Conservation (phyloP, 495 filamentous ascomycete species). For the Daldinia loculata region DNA sequence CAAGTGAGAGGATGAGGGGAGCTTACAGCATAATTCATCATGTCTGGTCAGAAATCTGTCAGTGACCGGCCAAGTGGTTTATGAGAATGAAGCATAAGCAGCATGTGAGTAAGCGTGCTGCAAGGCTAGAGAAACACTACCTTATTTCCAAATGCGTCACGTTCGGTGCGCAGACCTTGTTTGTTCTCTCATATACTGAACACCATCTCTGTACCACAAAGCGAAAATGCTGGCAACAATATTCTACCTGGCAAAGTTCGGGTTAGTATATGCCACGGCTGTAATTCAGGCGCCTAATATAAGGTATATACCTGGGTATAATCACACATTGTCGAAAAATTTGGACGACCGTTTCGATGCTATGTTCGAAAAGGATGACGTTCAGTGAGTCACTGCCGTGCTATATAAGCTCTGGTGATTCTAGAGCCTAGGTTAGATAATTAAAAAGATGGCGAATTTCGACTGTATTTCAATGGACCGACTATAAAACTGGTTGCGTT, state of each 20-base stretch:
- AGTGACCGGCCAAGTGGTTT: constrained; percentile 12
- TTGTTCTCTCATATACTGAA: constrained; percentile 45
- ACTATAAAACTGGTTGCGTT: not conserved
- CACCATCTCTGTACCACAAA: constrained; percentile 48
- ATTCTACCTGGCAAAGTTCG: constrained; percentile 39
- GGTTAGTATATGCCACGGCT: not conserved
- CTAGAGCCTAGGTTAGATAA: not conserved
- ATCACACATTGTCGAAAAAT: constrained; percentile 41
- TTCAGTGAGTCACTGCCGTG: not conserved
- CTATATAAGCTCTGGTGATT: not conserved
- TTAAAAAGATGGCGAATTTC: not conserved
- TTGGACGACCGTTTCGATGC: not conserved
- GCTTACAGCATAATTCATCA: constrained; percentile 47
- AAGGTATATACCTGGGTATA: constrained; percentile 44
- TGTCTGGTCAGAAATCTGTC: constrained; percentile 34
- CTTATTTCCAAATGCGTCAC: constrained; percentile 47
- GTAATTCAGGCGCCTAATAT: not conserved
- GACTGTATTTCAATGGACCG: not conserved
- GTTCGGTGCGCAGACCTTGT: constrained; percentile 45
- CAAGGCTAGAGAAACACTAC: constrained; percentile 33
- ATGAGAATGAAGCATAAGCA: constrained; percentile 28
- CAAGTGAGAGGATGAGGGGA: constrained; percentile 8
- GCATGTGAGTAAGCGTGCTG: constrained; percentile 12
- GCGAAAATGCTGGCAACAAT: constrained; percentile 46
- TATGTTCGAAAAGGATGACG: not conserved